A percentile compares a stretch with the other conserved stretches of the same genome.
These are phyloP conservation scores for Tylopilus microsporus DNA, from an alignment of 1,284 basidiomycete species.

Conservation along the genomic window DNA sequence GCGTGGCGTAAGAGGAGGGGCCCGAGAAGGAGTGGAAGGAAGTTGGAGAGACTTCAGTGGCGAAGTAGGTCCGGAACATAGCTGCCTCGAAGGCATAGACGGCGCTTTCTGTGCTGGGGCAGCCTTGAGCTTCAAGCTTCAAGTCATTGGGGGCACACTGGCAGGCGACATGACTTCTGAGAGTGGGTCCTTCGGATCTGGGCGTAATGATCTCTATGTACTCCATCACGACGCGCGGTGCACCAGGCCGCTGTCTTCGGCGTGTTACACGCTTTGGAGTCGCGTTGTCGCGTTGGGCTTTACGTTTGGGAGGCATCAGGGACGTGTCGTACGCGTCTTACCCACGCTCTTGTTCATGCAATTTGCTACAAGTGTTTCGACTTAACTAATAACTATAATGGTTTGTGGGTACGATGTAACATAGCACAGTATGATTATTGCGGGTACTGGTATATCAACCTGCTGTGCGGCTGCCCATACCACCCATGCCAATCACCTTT, in stretches of 20 bases:
- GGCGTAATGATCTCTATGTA: slow-evolving; percentile 39
- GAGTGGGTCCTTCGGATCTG: slow-evolving; percentile 8
- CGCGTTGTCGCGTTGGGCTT: slow-evolving; percentile 28
- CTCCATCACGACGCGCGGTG: slow-evolving; percentile 35
- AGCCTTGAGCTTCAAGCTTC: slow-evolving; percentile 7
- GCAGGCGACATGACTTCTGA: background rate
- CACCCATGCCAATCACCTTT: slow-evolving; percentile 12
- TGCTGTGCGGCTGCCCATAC: slow-evolving; percentile 9
- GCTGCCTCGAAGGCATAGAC: slow-evolving; percentile 22
- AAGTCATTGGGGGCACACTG: background rate
- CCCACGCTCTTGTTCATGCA: slow-evolving; percentile 12
- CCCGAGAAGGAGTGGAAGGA: slow-evolving; percentile 28
- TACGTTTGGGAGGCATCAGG: slow-evolving; percentile 49
- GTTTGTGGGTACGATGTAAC: no score
- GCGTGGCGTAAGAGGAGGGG: slow-evolving; percentile 18
- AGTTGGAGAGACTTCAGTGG: slow-evolving; percentile 6
- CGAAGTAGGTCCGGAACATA: background rate
- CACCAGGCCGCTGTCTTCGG: slow-evolving; percentile 10
- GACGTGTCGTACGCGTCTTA: slow-evolving; percentile 21
- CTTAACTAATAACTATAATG: no score
- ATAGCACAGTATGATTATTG: no score
- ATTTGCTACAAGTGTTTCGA: no score
- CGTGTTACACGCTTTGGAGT: slow-evolving; percentile 23
- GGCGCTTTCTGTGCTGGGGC: slow-evolving; percentile 6
- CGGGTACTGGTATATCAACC: background rate